Evolutionary conservation across 2,329 filamentous ascomycete species (phyloP), one percentile per base, ranked within the genome.

Genomic region (Cercospora zeina): DNA sequence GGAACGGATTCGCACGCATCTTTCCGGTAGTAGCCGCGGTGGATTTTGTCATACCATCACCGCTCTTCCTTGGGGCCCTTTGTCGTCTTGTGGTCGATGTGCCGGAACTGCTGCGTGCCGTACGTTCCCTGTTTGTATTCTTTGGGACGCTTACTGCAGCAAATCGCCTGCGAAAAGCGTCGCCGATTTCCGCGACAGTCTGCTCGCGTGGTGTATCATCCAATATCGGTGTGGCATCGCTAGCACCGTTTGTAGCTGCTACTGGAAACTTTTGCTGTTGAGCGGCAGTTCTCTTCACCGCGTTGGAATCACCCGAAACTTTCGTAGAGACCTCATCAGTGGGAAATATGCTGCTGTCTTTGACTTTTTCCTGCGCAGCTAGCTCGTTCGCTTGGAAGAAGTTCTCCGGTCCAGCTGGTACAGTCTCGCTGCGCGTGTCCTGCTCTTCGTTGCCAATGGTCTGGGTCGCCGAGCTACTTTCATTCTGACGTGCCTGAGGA

Each of bases 401-500:
- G 8, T 34, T 30, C 13, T 30, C 3, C 21, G 21, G 27, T 19
- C 11, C 24, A 14, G 1, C 3, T 27, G 42, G 13, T 8, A 47
- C 42, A 24, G 21, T 13, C 1, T 47, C 42, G 21, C 21, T 9
- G 4, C 42, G 49, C 14, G 9, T 42, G 11, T 27, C 53, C 24
- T 16, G 53, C 53, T 45, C 37, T 3, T 56, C 54, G 13, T 10
- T n/a, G 9, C 16, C 33, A 36, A 7, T 16, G 10, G 13, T 10
- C 34, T 14, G 51, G 21, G 33, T 5, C 1, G 19, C 51, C 34
- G 16, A 9, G 11, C 6, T n/a, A 16, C 11, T 16, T 11, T 37
- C 33, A n/a, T 24, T 24, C 19, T 24, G 51, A 24, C n/a, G 47
- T 19, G 65, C 65, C 16, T 62, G 59, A 34, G 69, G 65, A 33